Base-by-base conservation (phyloP, 2,329 filamentous ascomycete genomes). In the Penicillium sp. region DNA sequence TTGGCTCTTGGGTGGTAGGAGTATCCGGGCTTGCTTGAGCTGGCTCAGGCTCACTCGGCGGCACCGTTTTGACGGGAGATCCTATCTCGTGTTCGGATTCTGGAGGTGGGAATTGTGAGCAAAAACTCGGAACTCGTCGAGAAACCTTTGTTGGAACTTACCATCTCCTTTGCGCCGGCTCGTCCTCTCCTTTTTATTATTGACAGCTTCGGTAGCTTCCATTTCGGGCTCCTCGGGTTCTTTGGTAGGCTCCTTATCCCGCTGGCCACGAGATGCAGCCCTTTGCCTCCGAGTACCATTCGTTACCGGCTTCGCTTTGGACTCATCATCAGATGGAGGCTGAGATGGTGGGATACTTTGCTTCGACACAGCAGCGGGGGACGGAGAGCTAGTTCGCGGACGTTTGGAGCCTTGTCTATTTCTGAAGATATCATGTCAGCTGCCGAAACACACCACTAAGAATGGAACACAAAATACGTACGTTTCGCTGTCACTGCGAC, bases 401-500 rank as follows among this genome's bases (percentile, higher is more conserved):
- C 93, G 84, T 77, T 97, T 97, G 45, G 84, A 75, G 56, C 81
- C 84, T 60, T 87, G 83, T 54, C 84, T 86, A 69, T 87, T 87
- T 63, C 91, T 96, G 65, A 58, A 61, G 47, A 53, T n/a, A 53
- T 48, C 49, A 60, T 54, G 74, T 70, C 60, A 73, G 63, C 55
- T 49, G 54, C 21, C 31, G 42, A 37, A 49, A 47, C 49, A 52
- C 48, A 52, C 9, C 9, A 16, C 26, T 9, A 26, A 52, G n/a
- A 49, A 53, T 42, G 33, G 62, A 48, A 31, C 51, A 58, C 23
- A 26, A 44, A 48, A 54, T 36, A 85, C 91, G 75, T 82, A 97
- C 93, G 96, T 91, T 83, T 97, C 92, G 69, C 91, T 96, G 57
- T 94, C 91, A 67, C 94, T 96, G 58, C 93, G 85, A 58, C 87